phyloP scores from a whole-genome alignment of 306 rosid genomes.

The Ammopiptanthus mongolicus region DNA sequence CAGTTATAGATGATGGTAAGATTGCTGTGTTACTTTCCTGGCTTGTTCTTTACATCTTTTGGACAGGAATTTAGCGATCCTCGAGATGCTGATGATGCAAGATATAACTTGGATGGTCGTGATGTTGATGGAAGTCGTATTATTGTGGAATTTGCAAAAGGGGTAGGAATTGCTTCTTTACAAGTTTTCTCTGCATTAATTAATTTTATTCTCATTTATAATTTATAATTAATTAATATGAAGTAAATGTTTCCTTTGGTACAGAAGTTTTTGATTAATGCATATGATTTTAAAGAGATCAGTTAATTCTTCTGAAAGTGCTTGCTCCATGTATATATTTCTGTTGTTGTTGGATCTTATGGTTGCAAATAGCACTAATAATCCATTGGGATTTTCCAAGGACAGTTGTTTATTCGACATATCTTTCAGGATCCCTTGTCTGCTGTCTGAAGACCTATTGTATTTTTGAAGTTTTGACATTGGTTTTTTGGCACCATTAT shows the following conservation, averaged over 20 bases:
- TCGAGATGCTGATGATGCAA: conserved; percentile 78
- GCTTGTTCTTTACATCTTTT: conserved; percentile 22
- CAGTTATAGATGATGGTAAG: conserved; percentile 12
- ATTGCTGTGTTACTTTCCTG: conserved; percentile 10
- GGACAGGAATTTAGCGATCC: conserved; percentile 69
- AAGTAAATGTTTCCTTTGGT: background rate
- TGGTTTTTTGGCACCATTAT: background rate
- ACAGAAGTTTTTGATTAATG: background rate
- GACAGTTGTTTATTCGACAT: background rate
- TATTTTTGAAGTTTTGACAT: background rate
- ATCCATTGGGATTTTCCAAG: background rate
- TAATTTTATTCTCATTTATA: background rate
- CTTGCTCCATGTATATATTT: background rate
- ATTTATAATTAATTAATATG: background rate
- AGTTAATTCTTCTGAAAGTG: background rate
- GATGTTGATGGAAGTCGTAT: conserved; percentile 59
- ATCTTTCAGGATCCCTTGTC: background rate
- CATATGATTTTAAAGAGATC: background rate
- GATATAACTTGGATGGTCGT: conserved; percentile 57
- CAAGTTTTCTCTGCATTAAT: background rate
- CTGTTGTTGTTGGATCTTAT: background rate
- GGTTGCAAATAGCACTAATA: background rate
- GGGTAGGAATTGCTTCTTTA: conserved; percentile 38
- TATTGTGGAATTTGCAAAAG: conserved; percentile 64
- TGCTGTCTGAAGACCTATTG: background rate